These are phyloP conservation scores for Knoxia roxburghii DNA, from an alignment of 257 asterid genomes.

Conservation along the genomic window DNA sequence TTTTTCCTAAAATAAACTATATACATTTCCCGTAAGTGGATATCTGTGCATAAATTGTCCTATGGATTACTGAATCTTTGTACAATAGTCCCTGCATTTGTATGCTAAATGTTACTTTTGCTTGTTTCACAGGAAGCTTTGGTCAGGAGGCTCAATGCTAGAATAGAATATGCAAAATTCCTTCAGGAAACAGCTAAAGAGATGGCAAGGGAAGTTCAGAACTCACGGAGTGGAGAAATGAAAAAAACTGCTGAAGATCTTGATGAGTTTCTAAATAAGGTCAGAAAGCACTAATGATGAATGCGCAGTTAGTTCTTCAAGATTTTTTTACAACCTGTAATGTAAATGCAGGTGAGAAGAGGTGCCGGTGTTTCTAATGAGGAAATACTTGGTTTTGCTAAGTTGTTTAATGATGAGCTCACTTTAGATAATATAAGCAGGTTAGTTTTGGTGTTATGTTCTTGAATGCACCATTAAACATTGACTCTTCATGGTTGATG, in stretches of 20 bases:
- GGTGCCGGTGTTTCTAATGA: constrained; percentile 81
- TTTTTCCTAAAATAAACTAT: too few species aligned
- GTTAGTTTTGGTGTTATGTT: constrained; percentile 26
- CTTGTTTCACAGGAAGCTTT: constrained; percentile 61
- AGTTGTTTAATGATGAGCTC: constrained; percentile 92
- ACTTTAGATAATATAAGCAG: constrained; percentile 92
- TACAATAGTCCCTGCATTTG: background rate
- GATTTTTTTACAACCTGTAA: constrained; percentile 13
- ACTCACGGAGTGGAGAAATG: constrained; percentile 65
- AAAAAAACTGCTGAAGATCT: constrained; percentile 94
- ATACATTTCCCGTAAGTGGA: background rate
- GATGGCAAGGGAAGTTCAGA: constrained; percentile 91
- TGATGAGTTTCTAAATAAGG: constrained; percentile 70
- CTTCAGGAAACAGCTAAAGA: constrained; percentile 83
- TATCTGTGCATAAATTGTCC: background rate
- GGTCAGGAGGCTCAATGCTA: constrained; percentile 66
- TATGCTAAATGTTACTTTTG: constrained; percentile 8
- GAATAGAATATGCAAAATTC: constrained; percentile 81
- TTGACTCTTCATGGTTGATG: background rate
- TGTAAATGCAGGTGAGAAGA: constrained; percentile 63
- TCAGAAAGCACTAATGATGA: constrained; percentile 25
- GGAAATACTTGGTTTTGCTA: constrained; percentile 84
- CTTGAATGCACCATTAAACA: constrained; percentile 2
- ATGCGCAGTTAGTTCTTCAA: constrained; percentile 10
- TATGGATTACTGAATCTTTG: background rate